These are phyloP conservation scores for Carex arenaria DNA, from an alignment of 202 grass and related monocot species.

Conservation along the genomic window DNA sequence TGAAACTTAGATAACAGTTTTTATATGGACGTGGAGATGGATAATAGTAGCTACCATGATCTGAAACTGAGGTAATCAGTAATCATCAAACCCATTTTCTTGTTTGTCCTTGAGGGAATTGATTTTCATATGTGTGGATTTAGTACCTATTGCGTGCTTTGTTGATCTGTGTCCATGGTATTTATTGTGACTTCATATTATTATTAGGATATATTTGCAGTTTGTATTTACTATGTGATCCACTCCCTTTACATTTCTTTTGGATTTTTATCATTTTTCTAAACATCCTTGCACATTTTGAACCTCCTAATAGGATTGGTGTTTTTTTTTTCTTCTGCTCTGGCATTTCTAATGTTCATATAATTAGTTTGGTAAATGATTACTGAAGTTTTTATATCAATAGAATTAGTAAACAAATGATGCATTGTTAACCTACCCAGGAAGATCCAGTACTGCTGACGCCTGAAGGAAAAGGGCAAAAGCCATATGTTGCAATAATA, in stretches of 20 bases:
- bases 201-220: not conserved
- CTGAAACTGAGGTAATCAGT: not conserved
- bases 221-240: not conserved
- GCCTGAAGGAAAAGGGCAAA: constrained; percentile 54
- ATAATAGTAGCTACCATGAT: not conserved
- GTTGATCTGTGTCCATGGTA: not conserved
- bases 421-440: constrained; percentile 29
- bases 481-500: constrained; percentile 95
- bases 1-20: not conserved
- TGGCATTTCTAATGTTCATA: not conserved
- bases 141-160: not conserved
- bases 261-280: not conserved
- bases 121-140: not conserved
- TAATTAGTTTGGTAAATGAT: not conserved
- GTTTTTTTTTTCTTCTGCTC: not conserved
- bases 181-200: not conserved
- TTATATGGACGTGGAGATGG: not conserved
- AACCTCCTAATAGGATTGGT: not conserved
- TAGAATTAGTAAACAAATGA: not conserved
- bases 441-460: constrained; percentile 91
- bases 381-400: not conserved
- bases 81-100: not conserved
- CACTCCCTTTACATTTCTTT: not conserved
- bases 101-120: not conserved
- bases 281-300: not conserved